Evolutionary conservation across 306 rosid species (phyloP).

Genomic region (Geum urbanum): DNA sequence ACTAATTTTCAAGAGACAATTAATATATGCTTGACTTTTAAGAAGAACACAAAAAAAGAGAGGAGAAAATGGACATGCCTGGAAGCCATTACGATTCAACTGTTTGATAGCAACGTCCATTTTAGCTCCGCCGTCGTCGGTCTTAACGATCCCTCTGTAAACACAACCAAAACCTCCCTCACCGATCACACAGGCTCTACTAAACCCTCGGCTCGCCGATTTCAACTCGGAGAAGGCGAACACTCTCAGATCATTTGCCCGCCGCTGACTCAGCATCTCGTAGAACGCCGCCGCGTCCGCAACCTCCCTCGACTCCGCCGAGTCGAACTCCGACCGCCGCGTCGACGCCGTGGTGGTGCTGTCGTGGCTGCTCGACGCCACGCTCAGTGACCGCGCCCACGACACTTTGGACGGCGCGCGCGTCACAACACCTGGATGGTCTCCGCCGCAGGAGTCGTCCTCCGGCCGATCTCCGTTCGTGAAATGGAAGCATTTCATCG

Average conservation of each 20-base stretch:
- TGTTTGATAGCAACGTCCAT: conserved; percentile 84
- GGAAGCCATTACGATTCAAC: conserved; percentile 83
- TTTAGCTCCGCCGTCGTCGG: conserved; percentile 11
- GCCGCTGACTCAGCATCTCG: conserved; percentile 52
- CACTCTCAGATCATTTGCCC: conserved; percentile 66
- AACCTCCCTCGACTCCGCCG: conserved; percentile 59
- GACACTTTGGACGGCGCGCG: conserved; percentile 61
- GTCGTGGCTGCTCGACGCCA: conserved; percentile 64
- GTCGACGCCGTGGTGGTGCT: conserved; percentile 37
- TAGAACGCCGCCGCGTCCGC: conserved; percentile 56
- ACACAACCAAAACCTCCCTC: conserved; percentile 97
- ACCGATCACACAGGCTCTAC: conserved; percentile 62
- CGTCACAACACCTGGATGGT: conserved; percentile 38
- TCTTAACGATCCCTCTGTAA: conserved; percentile 46
- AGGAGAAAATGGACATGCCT: conserved; percentile 48
- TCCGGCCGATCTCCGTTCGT: conserved; percentile 46
- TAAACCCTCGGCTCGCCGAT: conserved; percentile 74
- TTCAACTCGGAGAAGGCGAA: conserved; percentile 74
- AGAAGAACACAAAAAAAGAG: background rate
- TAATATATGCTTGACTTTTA: background rate
- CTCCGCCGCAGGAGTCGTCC: conserved; percentile 33
- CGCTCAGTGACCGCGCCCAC: conserved; percentile 93
- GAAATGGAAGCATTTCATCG: conserved; percentile 87
- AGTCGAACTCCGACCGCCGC: conserved; percentile 56
- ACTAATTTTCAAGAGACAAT: no score